Percentiles rank a stretch among this genome's conserved stretches.
These are phyloP conservation scores for Verbena officinalis DNA, from an alignment of 257 asterid species.

Conservation along the genomic window DNA sequence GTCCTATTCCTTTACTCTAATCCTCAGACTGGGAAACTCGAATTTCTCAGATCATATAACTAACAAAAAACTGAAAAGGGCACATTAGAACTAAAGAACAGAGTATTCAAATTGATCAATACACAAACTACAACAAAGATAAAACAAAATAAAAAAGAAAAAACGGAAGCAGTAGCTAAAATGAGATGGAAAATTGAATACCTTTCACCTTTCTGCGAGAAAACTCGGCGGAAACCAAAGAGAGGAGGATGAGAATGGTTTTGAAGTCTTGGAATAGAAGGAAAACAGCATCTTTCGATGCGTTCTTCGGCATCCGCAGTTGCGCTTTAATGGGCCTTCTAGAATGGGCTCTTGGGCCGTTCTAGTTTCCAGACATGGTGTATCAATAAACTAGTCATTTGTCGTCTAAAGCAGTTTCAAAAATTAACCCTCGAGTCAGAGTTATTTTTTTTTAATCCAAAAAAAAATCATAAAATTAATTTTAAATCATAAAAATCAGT, in stretches of 20 bases:
- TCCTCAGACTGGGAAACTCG: not conserved
- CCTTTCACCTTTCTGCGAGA: constrained; percentile 20
- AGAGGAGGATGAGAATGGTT: not conserved
- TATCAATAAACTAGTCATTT: too few species aligned
- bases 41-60: not conserved
- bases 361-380: too few species aligned
- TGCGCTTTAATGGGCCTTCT: constrained; percentile 1
- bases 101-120: constrained; percentile 15
- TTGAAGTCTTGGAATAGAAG: not conserved
- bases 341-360: not conserved
- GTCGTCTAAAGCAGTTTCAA: too few species aligned
- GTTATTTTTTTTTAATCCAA: too few species aligned
- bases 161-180: not conserved
- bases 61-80: not conserved
- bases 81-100: not conserved
- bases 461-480: too few species aligned
- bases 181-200: not conserved
- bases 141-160: not conserved
- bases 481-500: too few species aligned
- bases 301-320: not conserved
- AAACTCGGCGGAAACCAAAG: not conserved
- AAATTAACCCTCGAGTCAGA: too few species aligned
- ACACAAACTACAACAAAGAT: not conserved
- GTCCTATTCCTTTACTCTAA: not conserved
- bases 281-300: not conserved